These are phyloP conservation scores for Phytophthora sp. DNA, from an alignment of 352 stramenopile species.

Conservation along the genomic window DNA sequence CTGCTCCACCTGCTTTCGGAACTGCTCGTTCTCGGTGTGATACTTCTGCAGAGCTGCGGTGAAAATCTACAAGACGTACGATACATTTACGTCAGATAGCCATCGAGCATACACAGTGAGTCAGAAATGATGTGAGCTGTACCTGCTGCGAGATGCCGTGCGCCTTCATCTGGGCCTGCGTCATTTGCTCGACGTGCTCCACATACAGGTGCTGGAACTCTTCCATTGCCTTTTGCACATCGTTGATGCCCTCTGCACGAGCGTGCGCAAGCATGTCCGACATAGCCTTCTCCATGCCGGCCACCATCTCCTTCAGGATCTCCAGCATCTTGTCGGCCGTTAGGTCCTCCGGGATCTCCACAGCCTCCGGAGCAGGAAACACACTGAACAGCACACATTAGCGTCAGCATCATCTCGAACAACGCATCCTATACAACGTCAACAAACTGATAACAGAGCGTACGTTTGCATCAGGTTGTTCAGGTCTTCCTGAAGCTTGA, in stretches of 20 bases:
- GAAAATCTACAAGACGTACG: constrained; percentile 48
- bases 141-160: constrained; percentile 70
- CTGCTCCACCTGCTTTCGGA: constrained; percentile 72
- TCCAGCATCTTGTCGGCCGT: constrained; percentile 72
- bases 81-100: neutral
- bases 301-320: constrained; percentile 71
- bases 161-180: constrained; percentile 66
- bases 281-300: constrained; percentile 84
- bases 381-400: constrained; percentile 38
- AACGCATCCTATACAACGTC: neutral
- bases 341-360: constrained; percentile 72
- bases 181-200: constrained; percentile 78
- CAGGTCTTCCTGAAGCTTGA: constrained; percentile 70
- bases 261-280: constrained; percentile 76
- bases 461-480: constrained; percentile 71
- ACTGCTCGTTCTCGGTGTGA: constrained; percentile 61
- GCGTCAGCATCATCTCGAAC: constrained; percentile 2
- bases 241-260: constrained; percentile 71
- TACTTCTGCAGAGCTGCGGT: constrained; percentile 75
- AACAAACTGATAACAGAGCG: constrained; percentile 10
- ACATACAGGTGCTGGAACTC: constrained; percentile 83
- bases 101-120: too few species aligned
- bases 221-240: constrained; percentile 70
- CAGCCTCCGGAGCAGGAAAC: constrained; percentile 54
- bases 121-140: neutral